Percentiles rank a stretch among this genome's conserved stretches.
Evolutionary conservation across 2,329 filamentous ascomycete genomes (phyloP).

Genomic region (Pseudogymnoascus sp.): DNA sequence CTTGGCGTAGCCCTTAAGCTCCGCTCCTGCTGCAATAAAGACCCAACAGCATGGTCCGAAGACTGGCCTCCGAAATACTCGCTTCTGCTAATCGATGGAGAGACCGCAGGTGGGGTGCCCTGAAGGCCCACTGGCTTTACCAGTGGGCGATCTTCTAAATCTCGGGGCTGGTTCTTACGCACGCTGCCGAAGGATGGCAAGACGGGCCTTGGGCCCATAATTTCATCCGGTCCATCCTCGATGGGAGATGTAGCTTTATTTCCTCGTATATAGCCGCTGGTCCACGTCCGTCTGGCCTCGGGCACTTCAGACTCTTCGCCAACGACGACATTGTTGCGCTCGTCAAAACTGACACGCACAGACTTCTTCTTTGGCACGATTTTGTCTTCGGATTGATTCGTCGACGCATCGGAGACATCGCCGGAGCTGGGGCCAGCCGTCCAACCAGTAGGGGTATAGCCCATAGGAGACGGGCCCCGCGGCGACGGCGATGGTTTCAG

Average conservation of each 20-base stretch:
- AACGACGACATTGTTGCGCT: slow-evolving; percentile 47
- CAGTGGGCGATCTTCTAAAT: slow-evolving; percentile 46
- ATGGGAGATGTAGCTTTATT: slow-evolving; percentile 39
- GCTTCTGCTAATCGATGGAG: slow-evolving; percentile 17
- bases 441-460: slow-evolving; percentile 37
- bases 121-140: slow-evolving; percentile 39
- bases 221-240: slow-evolving; percentile 58
- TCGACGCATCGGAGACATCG: slow-evolving; percentile 18
- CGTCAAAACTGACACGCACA: slow-evolving; percentile 71
- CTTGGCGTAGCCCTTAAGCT: slow-evolving; percentile 42
- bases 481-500: slow-evolving; percentile 52
- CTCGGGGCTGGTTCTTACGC: slow-evolving; percentile 45
- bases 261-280: slow-evolving; percentile 38
- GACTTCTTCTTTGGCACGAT: slow-evolving; percentile 48
- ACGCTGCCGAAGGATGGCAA: slow-evolving; percentile 70
- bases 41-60: slow-evolving; percentile 50
- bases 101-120: slow-evolving; percentile 22
- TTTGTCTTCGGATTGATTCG: slow-evolving; percentile 17
- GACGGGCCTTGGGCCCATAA: slow-evolving; percentile 66
- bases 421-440: slow-evolving; percentile 16
- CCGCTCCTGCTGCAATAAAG: slow-evolving; percentile 46
- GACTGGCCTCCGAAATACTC: slow-evolving; percentile 34
- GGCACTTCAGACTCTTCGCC: slow-evolving; percentile 36
- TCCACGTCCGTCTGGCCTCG: slow-evolving; percentile 40
- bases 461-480: slow-evolving; percentile 42